Conservation (phyloP, 2,329 filamentous ascomycete species). For the Claviceps arundinis region DNA sequence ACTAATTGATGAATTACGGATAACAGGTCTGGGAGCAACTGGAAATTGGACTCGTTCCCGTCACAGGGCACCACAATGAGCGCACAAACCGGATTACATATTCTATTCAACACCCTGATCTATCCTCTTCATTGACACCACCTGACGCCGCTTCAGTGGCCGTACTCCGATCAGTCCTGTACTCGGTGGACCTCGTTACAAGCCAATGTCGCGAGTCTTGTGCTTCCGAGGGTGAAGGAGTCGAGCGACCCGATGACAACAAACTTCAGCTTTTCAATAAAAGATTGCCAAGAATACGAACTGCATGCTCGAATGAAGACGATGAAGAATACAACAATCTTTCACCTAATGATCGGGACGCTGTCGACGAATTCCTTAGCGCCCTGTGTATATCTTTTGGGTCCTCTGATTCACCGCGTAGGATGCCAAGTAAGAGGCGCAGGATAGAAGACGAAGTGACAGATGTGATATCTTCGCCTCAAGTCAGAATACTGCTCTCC, state of each 20-base stretch:
- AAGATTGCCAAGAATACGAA: neutral
- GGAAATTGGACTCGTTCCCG: conserved; percentile 15
- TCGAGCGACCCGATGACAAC: neutral
- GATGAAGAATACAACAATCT: conserved; percentile 10
- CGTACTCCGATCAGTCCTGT: conserved; percentile 15
- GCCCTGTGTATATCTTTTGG: conserved; percentile 10
- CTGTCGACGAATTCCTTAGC: conserved; percentile 17
- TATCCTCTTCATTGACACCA: conserved; percentile 17
- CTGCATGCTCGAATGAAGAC: neutral
- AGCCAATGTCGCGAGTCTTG: neutral
- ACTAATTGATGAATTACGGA: neutral
- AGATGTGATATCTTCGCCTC: neutral
- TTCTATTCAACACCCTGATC: conserved; percentile 23
- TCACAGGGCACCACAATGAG: conserved; percentile 2
- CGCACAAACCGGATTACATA: conserved; percentile 15
- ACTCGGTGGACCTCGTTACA: conserved; percentile 13
- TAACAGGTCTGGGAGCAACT: conserved; percentile 17
- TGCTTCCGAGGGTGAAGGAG: neutral
- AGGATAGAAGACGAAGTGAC: neutral
- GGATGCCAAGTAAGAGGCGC: neutral
- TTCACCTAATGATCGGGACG: conserved; percentile 12
- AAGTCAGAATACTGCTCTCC: neutral
- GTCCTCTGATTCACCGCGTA: neutral
- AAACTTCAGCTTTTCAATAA: neutral
- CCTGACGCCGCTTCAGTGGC: conserved; percentile 14